A percentile compares a stretch with the other conserved stretches of the same genome.
These are phyloP conservation scores for Podaxis sp. DNA, from an alignment of 768 basidiomycete genomes.

Conservation along the genomic window DNA sequence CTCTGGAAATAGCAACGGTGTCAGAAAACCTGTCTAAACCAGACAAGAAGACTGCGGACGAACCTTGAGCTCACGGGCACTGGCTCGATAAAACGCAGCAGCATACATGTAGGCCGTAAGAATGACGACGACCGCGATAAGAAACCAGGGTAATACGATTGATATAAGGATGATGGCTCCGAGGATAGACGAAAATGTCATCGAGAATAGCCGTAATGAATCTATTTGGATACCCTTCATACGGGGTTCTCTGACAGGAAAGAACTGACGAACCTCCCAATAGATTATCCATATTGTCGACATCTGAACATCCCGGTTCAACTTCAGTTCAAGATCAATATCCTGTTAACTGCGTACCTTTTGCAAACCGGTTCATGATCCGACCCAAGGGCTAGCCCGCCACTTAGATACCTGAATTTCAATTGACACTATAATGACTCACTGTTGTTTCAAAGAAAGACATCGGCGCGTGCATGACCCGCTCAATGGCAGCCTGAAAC, in stretches of 20 bases:
- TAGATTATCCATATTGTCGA: slow-evolving; percentile 78
- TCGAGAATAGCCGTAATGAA: slow-evolving; percentile 69
- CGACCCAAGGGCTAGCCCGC: slow-evolving; percentile 67
- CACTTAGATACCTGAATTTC: slow-evolving; percentile 10
- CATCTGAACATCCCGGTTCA: slow-evolving; percentile 39
- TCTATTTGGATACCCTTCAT: slow-evolving; percentile 36
- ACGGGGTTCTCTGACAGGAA: neutral
- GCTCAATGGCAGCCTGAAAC: slow-evolving; percentile 56
- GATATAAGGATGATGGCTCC: slow-evolving; percentile 80
- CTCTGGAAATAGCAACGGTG: slow-evolving; percentile 36
- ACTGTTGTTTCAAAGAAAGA: slow-evolving; percentile 88
- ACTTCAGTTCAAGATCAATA: slow-evolving; percentile 2
- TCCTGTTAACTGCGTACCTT: slow-evolving; percentile 40
- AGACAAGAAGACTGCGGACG: slow-evolving; percentile 12
- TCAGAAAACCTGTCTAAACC: neutral
- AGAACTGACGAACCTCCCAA: slow-evolving; percentile 46
- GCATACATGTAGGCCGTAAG: slow-evolving; percentile 63
- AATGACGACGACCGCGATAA: slow-evolving; percentile 68
- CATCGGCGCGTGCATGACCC: slow-evolving; percentile 85
- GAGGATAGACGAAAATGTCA: slow-evolving; percentile 62
- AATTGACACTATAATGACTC: slow-evolving; percentile 19
- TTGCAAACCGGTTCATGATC: slow-evolving; percentile 89
- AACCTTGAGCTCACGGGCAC: slow-evolving; percentile 85
- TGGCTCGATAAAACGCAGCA: slow-evolving; percentile 81
- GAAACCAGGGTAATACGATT: slow-evolving; percentile 81